Evolutionary conservation across 805 yeast genomes (phyloP).

Genomic region (Starmerella ratchasimensis): DNA sequence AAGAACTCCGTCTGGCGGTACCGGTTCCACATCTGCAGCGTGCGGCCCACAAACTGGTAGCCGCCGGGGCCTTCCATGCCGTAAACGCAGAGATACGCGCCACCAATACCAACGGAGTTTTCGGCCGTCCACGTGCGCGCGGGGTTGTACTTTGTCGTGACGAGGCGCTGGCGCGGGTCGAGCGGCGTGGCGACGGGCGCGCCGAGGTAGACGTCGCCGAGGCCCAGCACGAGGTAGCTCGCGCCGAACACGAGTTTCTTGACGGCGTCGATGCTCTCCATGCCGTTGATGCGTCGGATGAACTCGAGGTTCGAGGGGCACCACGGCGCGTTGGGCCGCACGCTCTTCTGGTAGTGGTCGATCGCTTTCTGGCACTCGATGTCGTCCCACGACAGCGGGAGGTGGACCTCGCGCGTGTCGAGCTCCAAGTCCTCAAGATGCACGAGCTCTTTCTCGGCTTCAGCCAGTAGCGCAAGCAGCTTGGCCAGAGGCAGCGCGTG

Average conservation of each 20-base stretch:
- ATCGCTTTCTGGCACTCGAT: slow-evolving; percentile 78
- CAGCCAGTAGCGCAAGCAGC: slow-evolving; percentile 50
- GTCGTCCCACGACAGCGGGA: slow-evolving; percentile 97
- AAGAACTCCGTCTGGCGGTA: slow-evolving; percentile 37
- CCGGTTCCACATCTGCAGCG: slow-evolving; percentile 97
- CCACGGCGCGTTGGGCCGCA: slow-evolving; percentile 91
- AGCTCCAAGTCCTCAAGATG: slow-evolving; percentile 65
- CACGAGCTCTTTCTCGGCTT: slow-evolving; percentile 32
- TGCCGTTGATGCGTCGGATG: slow-evolving; percentile 73
- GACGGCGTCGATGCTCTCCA: slow-evolving; percentile 54
- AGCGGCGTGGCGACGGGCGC: slow-evolving; percentile 98
- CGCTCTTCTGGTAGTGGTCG: slow-evolving; percentile 80
- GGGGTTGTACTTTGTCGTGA: slow-evolving; percentile 92
- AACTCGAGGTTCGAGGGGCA: slow-evolving; percentile 94
- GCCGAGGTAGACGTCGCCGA: slow-evolving; percentile 94
- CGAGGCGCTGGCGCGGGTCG: slow-evolving; percentile 85
- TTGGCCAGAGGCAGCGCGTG: slow-evolving; percentile 43
- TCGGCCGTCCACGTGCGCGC: slow-evolving; percentile 91
- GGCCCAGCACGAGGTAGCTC: slow-evolving; percentile 78
- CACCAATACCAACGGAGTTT: slow-evolving; percentile 96
- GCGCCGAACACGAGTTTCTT: slow-evolving; percentile 78
- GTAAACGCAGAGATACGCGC: slow-evolving; percentile 96
- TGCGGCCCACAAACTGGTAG: slow-evolving; percentile 89
- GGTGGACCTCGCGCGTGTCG: slow-evolving; percentile 61
- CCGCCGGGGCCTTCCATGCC: slow-evolving; percentile 99